Conservation (phyloP, 805 yeast species). For the Saccharomycopsis capsularis region DNA sequence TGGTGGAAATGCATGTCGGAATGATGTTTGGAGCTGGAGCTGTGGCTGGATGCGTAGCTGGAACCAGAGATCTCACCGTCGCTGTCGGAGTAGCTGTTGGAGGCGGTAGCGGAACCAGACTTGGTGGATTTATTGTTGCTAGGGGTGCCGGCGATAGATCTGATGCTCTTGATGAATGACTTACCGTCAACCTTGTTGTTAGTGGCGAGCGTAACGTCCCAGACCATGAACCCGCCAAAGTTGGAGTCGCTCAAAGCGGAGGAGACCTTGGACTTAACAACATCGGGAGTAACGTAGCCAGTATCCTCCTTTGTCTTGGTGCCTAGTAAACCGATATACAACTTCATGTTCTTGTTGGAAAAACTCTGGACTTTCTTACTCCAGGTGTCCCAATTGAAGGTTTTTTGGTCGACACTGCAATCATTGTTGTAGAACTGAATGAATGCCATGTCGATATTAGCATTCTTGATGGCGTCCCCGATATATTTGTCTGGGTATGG, state of each 20-base stretch:
- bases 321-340: conserved; percentile 47
- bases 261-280: conserved; percentile 26
- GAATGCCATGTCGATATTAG: conserved; percentile 72
- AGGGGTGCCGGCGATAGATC: too few relatives aligned
- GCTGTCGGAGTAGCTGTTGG: not conserved
- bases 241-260: conserved; percentile 1
- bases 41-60: not conserved
- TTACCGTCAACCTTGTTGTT: conserved; percentile 20
- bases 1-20: too few relatives aligned
- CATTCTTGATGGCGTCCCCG: conserved; percentile 50
- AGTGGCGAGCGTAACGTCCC: conserved; percentile 24
- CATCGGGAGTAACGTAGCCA: conserved; percentile 39
- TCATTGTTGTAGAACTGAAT: conserved; percentile 87
- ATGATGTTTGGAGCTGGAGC: not conserved
- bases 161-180: not conserved
- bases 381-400: conserved; percentile 73
- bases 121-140: too few relatives aligned
- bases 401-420: conserved; percentile 38
- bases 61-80: not conserved
- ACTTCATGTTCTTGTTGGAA: conserved; percentile 59
- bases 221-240: conserved; percentile 20
- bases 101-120: too few relatives aligned
- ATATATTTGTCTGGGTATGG: conserved; percentile 72
- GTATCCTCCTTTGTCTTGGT: conserved; percentile 33
- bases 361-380: conserved; percentile 45